These are phyloP conservation scores for Plantago ovata DNA, from an alignment of 257 asterid genomes.

Conservation along the genomic window DNA sequence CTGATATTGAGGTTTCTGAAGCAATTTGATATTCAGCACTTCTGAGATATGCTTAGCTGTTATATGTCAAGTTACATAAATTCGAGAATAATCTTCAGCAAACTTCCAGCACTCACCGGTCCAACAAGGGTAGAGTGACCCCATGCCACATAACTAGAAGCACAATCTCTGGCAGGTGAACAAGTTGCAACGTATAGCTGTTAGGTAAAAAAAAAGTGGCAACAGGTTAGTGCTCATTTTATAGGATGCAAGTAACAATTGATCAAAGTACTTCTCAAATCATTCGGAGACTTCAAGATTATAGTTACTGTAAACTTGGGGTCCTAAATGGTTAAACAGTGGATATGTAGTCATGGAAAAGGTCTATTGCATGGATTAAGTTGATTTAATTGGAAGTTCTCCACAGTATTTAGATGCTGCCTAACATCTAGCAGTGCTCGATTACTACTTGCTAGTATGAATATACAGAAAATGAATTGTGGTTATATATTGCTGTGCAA, in stretches of 20 bases:
- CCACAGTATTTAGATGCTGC: too few relatives aligned
- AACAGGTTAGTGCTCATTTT: constrained; percentile 13
- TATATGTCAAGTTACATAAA: constrained; percentile 17
- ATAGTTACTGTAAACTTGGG: too few relatives aligned
- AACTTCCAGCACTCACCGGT: constrained; percentile 53
- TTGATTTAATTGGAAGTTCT: too few relatives aligned
- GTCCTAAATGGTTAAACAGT: too few relatives aligned
- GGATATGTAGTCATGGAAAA: neutral
- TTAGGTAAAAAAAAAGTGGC: constrained; percentile 13
- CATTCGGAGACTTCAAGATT: too few relatives aligned
- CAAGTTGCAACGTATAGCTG: constrained; percentile 90
- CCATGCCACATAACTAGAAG: constrained; percentile 81
- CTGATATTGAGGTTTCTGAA: constrained; percentile 7
- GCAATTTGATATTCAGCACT: constrained; percentile 8
- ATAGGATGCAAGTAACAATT: neutral
- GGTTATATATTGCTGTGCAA: neutral
- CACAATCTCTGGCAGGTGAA: constrained; percentile 78
- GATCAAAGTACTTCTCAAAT: too few relatives aligned
- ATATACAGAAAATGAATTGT: neutral
- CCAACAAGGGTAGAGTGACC: constrained; percentile 95
- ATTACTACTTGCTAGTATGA: too few relatives aligned
- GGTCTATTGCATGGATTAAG: too few relatives aligned
- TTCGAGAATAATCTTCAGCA: constrained; percentile 4
- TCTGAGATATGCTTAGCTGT: neutral
- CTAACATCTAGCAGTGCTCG: too few relatives aligned